A percentile compares a stretch with the other conserved stretches of the same genome.
These are phyloP conservation scores for Rutstroemia sydowiana DNA, from an alignment of 2,329 filamentous ascomycete species.

Conservation along the genomic window DNA sequence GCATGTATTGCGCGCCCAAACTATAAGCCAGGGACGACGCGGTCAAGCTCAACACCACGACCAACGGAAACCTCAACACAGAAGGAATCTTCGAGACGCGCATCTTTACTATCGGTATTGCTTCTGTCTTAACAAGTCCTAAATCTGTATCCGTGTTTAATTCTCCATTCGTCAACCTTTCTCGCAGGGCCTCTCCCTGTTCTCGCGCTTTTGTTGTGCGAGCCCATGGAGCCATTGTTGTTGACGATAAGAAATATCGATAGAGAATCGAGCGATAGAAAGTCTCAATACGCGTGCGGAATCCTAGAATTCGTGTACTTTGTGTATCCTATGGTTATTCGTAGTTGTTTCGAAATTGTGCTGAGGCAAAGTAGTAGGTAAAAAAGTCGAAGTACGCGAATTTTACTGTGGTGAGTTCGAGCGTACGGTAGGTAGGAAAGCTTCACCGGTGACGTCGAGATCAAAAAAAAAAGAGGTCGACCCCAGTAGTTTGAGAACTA, in stretches of 20 bases:
- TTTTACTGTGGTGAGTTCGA: not conserved
- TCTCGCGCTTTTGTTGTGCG: no score
- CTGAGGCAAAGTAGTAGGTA: no score
- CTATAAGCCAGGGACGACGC: slow-evolving; percentile 60
- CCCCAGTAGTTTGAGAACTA: no score
- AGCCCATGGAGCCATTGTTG: no score
- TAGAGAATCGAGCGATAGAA: no score
- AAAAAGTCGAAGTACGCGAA: not conserved
- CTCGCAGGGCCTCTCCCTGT: not conserved
- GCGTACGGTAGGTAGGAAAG: not conserved
- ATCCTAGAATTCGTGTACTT: no score
- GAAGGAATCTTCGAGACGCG: slow-evolving; percentile 32
- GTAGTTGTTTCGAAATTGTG: no score
- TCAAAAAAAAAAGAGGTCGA: not conserved
- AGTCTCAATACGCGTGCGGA: no score
- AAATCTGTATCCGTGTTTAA: not conserved
- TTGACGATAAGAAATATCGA: no score
- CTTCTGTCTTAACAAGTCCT: not conserved
- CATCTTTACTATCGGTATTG: not conserved
- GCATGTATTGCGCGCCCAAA: slow-evolving; percentile 46
- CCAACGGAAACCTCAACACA: slow-evolving; percentile 44
- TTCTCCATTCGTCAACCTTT: not conserved
- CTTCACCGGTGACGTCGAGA: not conserved
- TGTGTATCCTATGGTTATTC: no score
- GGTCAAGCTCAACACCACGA: slow-evolving; percentile 48